Percentiles rank a stretch among this genome's conserved stretches.
Evolutionary conservation across 1,284 basidiomycete species (phyloP).

Genomic region (Apiotrichum brassicae): DNA sequence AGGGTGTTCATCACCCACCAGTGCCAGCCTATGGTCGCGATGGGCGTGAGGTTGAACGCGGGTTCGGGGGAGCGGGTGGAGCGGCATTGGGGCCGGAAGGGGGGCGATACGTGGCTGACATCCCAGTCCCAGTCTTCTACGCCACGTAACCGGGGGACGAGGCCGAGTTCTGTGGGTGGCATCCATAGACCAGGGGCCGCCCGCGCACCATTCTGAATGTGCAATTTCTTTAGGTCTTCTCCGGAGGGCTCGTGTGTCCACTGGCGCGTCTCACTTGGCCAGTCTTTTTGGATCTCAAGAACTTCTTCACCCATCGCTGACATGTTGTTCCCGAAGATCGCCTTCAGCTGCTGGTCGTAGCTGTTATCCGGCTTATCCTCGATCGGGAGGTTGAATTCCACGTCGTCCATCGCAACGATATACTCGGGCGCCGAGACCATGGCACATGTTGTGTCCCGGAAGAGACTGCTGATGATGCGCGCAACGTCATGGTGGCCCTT

Average conservation of each 20-base stretch:
- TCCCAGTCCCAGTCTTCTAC: slow-evolving; percentile 38
- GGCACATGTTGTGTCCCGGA: slow-evolving; percentile 37
- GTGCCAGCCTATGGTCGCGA: slow-evolving; percentile 33
- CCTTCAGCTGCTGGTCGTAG: slow-evolving; percentile 3
- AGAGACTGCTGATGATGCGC: slow-evolving; percentile 33
- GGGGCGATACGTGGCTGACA: slow-evolving; percentile 19
- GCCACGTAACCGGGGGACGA: slow-evolving; percentile 36
- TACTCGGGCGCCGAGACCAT: slow-evolving; percentile 25
- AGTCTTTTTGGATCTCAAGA: slow-evolving; percentile 10
- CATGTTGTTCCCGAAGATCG: no score
- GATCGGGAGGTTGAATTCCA: neutral
- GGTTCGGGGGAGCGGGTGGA: slow-evolving; percentile 30
- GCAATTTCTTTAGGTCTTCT: slow-evolving; percentile 1
- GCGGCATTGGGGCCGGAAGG: slow-evolving; percentile 35
- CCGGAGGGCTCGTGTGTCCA: slow-evolving; percentile 16
- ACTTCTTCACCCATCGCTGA: no score
- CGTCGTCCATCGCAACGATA: slow-evolving; percentile 1
- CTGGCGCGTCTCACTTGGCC: slow-evolving; percentile 25
- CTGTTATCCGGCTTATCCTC: neutral
- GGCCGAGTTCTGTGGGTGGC: slow-evolving; percentile 30
- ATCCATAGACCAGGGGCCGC: slow-evolving; percentile 32
- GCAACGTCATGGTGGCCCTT: slow-evolving; percentile 42
- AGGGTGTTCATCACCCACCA: slow-evolving; percentile 40
- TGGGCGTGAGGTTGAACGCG: slow-evolving; percentile 37
- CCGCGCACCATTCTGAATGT: neutral